Base-by-base conservation (phyloP, 192 early-diverging fungal genomes). In the Oehlia diaphana region DNA sequence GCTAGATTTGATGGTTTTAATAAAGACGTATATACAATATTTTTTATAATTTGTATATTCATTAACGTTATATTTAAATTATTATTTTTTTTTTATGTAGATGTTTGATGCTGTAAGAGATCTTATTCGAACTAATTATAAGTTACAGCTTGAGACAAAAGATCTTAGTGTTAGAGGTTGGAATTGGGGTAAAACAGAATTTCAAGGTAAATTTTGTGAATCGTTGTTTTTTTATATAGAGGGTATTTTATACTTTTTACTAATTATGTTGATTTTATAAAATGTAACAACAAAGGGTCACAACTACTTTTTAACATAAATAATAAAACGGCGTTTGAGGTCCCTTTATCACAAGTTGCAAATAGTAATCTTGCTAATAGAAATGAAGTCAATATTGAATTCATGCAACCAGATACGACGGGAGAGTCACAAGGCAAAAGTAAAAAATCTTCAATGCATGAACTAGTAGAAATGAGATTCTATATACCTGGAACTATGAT, bases 121-220 rank as follows among this genome's bases (percentile, higher is more conserved):
- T 28, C 83, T 90, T 3, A 77, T 95, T 53, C 93, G 91, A 78
- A 76, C 83, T 9, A 87, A 92, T 76, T 97, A 97, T 85, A 87
- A 91, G 63, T 82, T 95, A 63, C 86, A 84, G 0, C 82, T 99
- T 23, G 96, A 98, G 78, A 81, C 85, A 33, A 93, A 92, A 80
- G 96, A 99, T 78, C 82, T 95, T 66, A 95, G 95, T 78, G 83
- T 97, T 12, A 93, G 92, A 78, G 97, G 97, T 39, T 97, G 95
- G 93, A 98, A 99, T 88, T 99, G 98, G 98, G 98, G 98, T 72
- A 90, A 92, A 80, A 88, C 92, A 26, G 94, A 94, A 63, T 94
- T 96, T 79, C 89, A 93, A 81, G 91, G 92, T 85, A 89, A 63
- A 26, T 12, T 47, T 47, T 1, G 26, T 9, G 9, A 44, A 44